Conservation (phyloP, 2,329 filamentous ascomycete genomes). For the Penicillium sp. region DNA sequence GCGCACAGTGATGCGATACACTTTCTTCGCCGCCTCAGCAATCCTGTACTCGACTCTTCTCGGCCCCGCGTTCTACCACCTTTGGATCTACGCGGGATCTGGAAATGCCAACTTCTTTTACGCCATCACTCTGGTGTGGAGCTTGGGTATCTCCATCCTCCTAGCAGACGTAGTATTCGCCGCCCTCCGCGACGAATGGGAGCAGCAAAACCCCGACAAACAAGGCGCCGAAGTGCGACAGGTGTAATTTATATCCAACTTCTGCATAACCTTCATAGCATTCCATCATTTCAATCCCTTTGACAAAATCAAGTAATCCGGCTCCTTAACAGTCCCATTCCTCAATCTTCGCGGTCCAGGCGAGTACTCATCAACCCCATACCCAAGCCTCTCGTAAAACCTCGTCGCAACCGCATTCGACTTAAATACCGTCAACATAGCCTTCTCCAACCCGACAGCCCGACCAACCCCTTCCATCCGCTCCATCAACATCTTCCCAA, state of each 20-base stretch:
- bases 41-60: slow-evolving; percentile 86
- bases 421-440: slow-evolving; percentile 63
- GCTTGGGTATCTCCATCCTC: slow-evolving; percentile 80
- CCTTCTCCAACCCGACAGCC: slow-evolving; percentile 52
- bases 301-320: slow-evolving; percentile 57
- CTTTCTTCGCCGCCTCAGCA: slow-evolving; percentile 79
- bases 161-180: slow-evolving; percentile 88
- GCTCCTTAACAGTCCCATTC: slow-evolving; percentile 51
- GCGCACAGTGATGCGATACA: slow-evolving; percentile 78
- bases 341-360: slow-evolving; percentile 52
- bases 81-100: slow-evolving; percentile 97
- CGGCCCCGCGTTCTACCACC: slow-evolving; percentile 91
- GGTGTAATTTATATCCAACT: slow-evolving; percentile 57
- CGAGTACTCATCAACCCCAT: slow-evolving; percentile 53
- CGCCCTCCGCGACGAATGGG: slow-evolving; percentile 87
- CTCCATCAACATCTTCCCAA: slow-evolving; percentile 54
- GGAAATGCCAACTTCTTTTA: slow-evolving; percentile 99
- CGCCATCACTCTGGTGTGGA: slow-evolving; percentile 98
- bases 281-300: slow-evolving; percentile 37
- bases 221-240: slow-evolving; percentile 83
- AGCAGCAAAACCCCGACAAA: slow-evolving; percentile 87
- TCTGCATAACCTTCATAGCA: slow-evolving; percentile 1
- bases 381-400: slow-evolving; percentile 56
- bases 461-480: slow-evolving; percentile 51
- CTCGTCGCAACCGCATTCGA: slow-evolving; percentile 49